phyloP scores from a whole-genome alignment of 108 stramenopile genomes.

The Epithemia pelagica region DNA sequence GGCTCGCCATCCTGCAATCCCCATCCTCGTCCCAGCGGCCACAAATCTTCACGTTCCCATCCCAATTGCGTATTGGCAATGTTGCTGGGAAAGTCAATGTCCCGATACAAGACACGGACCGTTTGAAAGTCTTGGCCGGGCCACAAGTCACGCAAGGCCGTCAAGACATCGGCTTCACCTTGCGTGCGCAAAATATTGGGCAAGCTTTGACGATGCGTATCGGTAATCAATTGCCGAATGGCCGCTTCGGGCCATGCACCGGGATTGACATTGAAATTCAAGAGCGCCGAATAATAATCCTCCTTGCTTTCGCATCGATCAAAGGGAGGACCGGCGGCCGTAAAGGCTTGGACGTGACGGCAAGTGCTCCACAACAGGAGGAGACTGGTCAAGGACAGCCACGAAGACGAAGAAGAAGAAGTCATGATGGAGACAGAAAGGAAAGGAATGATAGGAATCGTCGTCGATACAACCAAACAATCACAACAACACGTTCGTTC shows the following conservation, averaged over 20 bases:
- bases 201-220: slow-evolving; percentile 9
- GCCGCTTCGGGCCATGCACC: background rate
- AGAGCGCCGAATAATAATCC: background rate
- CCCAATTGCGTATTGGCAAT: background rate
- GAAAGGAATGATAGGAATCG: no score
- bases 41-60: slow-evolving; percentile 4
- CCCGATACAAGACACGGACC: slow-evolving; percentile 2
- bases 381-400: no score
- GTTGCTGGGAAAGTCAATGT: background rate
- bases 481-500: no score
- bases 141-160: slow-evolving; percentile 4
- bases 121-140: background rate
- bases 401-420: no score
- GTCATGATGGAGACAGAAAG: no score
- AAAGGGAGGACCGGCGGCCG: slow-evolving; percentile 1
- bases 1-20: background rate
- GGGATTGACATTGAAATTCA: background rate
- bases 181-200: background rate
- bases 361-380: no score
- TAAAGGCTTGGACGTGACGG: no score
- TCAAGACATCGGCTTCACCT: background rate
- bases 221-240: background rate
- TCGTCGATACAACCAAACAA: no score
- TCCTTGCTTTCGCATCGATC: slow-evolving; percentile 3
- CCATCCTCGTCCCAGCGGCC: slow-evolving; percentile 7